phyloP scores from a whole-genome alignment of 805 yeast genomes.

The Metschnikowia rubicola region DNA sequence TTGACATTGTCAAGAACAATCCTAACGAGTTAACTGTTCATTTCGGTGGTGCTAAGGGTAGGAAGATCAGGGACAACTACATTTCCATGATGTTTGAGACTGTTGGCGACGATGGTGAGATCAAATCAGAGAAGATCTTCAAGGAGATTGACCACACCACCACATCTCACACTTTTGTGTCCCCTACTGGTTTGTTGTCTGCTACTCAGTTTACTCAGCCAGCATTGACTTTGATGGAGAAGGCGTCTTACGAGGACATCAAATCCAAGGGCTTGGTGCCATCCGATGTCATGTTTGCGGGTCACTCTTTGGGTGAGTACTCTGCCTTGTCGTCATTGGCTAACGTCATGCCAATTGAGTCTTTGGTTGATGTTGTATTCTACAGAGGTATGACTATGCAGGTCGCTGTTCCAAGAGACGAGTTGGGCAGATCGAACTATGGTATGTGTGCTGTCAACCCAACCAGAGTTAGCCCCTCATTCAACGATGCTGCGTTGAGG shows the following conservation, averaged over 20 bases:
- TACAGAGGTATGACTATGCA: conserved; percentile 99
- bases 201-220: conserved; percentile 99
- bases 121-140: conserved; percentile 91
- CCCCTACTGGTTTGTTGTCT: conserved; percentile 91
- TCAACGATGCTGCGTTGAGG: conserved; percentile 89
- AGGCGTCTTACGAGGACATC: conserved; percentile 97
- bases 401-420: conserved; percentile 98
- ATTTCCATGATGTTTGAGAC: conserved; percentile 97
- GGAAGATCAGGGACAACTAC: conserved; percentile 90
- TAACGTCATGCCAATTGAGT: conserved; percentile 98
- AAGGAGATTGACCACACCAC: conserved; percentile 82
- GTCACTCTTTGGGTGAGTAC: conserved; percentile 98
- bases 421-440: conserved; percentile 91
- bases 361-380: conserved; percentile 94
- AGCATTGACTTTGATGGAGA: conserved; percentile 98
- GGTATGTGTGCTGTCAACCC: conserved; percentile 99
- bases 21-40: conserved; percentile 94
- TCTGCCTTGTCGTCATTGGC: conserved; percentile 96
- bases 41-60: conserved; percentile 97
- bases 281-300: conserved; percentile 91
- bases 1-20: conserved; percentile 92
- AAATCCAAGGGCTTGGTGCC: conserved; percentile 94
- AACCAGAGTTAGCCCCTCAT: conserved; percentile 81
- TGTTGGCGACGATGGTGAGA: conserved; percentile 74
- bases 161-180: conserved; percentile 80